These are phyloP conservation scores for Teratosphaeria gauchensis DNA, from an alignment of 2,329 filamentous ascomycete species.

Conservation along the genomic window DNA sequence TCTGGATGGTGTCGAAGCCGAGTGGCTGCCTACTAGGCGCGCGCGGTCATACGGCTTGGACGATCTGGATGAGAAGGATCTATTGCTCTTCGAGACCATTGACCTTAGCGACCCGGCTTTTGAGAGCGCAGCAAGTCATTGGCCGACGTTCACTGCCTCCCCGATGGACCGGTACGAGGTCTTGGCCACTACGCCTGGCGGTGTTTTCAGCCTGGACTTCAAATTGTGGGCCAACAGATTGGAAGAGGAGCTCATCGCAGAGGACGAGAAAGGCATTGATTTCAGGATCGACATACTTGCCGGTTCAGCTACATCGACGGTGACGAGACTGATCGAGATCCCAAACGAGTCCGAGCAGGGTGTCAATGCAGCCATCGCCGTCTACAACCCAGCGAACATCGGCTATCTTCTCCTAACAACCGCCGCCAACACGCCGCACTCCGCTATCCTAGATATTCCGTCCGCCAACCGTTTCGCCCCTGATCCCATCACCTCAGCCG, in stretches of 20 bases:
- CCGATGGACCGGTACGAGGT: conserved; percentile 47
- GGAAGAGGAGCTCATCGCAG: conserved; percentile 46
- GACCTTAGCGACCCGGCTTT: conserved; percentile 16
- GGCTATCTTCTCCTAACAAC: conserved; percentile 45
- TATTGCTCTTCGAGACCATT: conserved; percentile 35
- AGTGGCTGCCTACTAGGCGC: conserved; percentile 47
- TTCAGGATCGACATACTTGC: conserved; percentile 45
- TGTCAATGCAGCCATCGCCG: conserved; percentile 38
- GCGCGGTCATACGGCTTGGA: conserved; percentile 15
- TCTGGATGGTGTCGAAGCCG: conserved; percentile 51
- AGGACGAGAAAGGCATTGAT: conserved; percentile 41
- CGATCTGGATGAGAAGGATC: conserved; percentile 15
- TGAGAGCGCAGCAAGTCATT: conserved; percentile 19
- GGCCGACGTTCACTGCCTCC: conserved; percentile 49
- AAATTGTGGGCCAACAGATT: conserved; percentile 47
- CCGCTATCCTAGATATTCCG: conserved; percentile 43
- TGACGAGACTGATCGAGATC: conserved; percentile 38
- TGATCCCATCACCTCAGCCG: conserved; percentile 6
- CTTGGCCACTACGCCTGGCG: conserved; percentile 47
- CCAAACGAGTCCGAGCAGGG: conserved; percentile 23
- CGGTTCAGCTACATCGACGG: conserved; percentile 39
- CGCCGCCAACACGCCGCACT: conserved; percentile 27
- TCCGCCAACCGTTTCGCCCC: conserved; percentile 40
- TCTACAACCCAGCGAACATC: conserved; percentile 43
- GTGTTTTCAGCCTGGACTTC: conserved; percentile 47